Conservation (phyloP, 805 yeast genomes). For the Ogataea saltuana region DNA sequence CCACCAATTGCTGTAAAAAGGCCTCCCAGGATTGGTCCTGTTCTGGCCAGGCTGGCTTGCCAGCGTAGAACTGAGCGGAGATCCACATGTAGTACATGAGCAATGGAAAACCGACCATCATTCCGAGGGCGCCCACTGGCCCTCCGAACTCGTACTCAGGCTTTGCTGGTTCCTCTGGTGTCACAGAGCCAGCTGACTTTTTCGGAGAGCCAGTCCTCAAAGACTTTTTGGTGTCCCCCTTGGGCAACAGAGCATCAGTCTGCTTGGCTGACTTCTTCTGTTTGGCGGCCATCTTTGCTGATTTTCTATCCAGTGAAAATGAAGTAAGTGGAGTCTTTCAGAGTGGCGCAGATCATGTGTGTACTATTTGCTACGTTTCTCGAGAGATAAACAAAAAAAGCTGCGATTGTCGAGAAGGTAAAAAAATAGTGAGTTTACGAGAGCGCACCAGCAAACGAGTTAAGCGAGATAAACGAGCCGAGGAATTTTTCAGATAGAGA, state of each 20-base stretch:
- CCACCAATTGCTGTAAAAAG: slow-evolving; percentile 48
- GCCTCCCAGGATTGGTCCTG: slow-evolving; percentile 53
- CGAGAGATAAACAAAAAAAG: no score
- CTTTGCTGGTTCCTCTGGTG: no score
- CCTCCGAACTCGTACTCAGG: slow-evolving; percentile 97
- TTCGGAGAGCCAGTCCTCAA: no score
- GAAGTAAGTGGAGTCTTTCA: no score
- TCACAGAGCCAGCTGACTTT: no score
- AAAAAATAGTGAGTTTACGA: not conserved
- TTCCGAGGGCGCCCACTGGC: slow-evolving; percentile 80
- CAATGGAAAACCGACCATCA: slow-evolving; percentile 90
- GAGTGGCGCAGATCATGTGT: no score
- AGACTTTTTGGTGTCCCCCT: no score
- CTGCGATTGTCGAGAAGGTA: no score
- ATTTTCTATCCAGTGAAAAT: no score
- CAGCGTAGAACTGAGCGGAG: slow-evolving; percentile 76
- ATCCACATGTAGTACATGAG: slow-evolving; percentile 98
- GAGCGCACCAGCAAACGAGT: slow-evolving; percentile 3
- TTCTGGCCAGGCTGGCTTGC: slow-evolving; percentile 68
- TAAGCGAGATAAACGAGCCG: slow-evolving; percentile 8
- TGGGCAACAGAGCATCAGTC: no score
- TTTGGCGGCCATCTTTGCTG: slow-evolving; percentile 8
- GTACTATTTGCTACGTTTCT: no score
- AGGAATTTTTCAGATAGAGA: not conserved
- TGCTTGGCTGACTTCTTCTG: no score